Base-by-base conservation (phyloP, 768 basidiomycete species). In the Psilocybe tampanensis region DNA sequence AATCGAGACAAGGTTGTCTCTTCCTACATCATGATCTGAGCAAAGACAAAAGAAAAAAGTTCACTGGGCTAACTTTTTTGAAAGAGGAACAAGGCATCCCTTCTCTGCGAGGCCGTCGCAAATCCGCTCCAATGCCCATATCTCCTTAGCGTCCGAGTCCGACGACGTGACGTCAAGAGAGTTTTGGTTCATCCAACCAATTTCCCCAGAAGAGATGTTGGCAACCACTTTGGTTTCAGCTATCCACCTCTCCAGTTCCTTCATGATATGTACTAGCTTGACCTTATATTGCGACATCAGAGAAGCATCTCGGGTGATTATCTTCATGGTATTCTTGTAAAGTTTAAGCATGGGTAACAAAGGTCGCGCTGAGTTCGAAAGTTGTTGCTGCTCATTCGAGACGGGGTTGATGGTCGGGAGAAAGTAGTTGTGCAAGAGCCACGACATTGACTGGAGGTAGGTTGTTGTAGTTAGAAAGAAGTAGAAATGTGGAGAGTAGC, bases 371-470 rank as follows among this genome's bases (percentile, higher is more conserved):
- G 72, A 54, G 24, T 70, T 48, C 52, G 71, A 66, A 1, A 68
- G 54, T 21, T 68, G 64, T 58, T 74, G 69, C 2, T 74, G 69
- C 2, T 71, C 58, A 8, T 67, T 66, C 8, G 68, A 55, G 1
- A 74, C 64, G 22, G 76, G 85, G 64, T 86, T 85, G 50, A 89
- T 74, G 8, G 84, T 89, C 0, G 93, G 92, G 11, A 90, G 76
- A 68, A 92, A 95, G 70, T 94, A 97, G 63, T 93, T 87, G 58
- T 86, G 79, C 34, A 93, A 76, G 21, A 97, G 81, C 93, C 94
- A 97, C 42, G 74, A 67, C 77, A 95, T 81, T 3, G 90, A 87
- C 93, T 96, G 60, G 17, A 44, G 19, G 34, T 2, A 53, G 7
- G 34, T 43, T 48, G 54, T 39, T 54, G 21, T 19, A 21, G 47